Base-by-base conservation (phyloP, 2,329 filamentous ascomycete species). In the Xylaria sp. region DNA sequence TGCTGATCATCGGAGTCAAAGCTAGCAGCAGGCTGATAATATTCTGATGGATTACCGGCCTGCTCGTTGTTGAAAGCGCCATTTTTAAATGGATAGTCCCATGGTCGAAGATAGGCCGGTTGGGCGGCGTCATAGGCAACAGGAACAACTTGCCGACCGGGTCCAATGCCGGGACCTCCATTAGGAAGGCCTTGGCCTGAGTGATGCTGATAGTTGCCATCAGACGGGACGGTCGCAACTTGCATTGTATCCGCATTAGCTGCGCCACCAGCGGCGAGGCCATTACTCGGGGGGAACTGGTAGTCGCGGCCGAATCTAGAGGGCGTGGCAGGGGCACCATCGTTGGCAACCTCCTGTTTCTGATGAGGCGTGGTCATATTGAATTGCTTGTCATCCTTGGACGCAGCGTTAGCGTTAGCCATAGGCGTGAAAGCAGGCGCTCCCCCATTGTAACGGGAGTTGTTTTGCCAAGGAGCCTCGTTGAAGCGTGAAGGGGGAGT, bases 391-490 rank as follows among this genome's bases (percentile, higher is more conserved):
- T 36, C n/a, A 5, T 9, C 17, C 27, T 19, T 4, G 17, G 7
- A 2, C 8, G 8, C 48, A 17, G 6, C 5, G 19, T 54, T 61
- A 1, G 14, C 24, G 17, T 21, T 14, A 30, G 9, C 4, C 21
- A 12, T n/a, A 19, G 60, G 50, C 6, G 17, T 47, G 27, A 55
- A 62, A 34, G n/a, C 7, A 34, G 60, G 39, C 6, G 39, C 60
- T n/a, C 9, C 21, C 45, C 17, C 48, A 11, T 61, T 42, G 21
- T 45, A 54, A 21, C 19, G 21, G 17, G 32, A 3, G 21, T 47
- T 14, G 21, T 32, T 30, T 2, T 17, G 14, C 1, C 51, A 30
- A 19, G 51, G 27, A n/a, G 3, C n/a, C 6, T 34, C 4, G 8
- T 6, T 14, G 30, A 12, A 4, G 30, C 6, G 24, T 14, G 19